Evolutionary conservation across 495 filamentous ascomycete species (phyloP), one percentile per base, ranked within the genome.

Genomic region (Cercophora samala): DNA sequence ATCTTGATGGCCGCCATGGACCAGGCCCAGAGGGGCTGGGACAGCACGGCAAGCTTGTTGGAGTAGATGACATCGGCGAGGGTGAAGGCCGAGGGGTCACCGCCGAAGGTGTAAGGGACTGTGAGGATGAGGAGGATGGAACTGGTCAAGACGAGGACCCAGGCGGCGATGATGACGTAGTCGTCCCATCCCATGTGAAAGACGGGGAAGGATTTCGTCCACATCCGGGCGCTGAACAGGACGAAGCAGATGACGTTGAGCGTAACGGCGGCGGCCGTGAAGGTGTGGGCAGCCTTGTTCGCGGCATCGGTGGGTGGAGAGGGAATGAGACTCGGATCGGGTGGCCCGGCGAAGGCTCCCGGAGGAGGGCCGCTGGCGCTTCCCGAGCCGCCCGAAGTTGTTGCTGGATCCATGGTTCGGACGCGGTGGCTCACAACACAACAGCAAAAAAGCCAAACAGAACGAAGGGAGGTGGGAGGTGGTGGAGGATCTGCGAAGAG

Each of bases 1-100:
- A 70, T 65, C 53, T 70, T 70, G 65, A 67, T 67, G 65, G 60
- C 26, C 5, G 68, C 58, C 68, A 70, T 70, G 58, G 68, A 67
- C 68, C 64, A 67, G 4, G 68, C 68, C 68, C 68, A 70, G 51
- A 70, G 46, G 4, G 68, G 68, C 52, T 70, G 68, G 23, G 68
- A 67, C 17, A 70, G n/a, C 55, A 67, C 29, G 58, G 68, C 68
- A 58, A 61, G 59, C 56, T 63, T 61, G 65, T 70, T 67, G 58
- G 60, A 46, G 53, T 67, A 58, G 29, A 70, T 70, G 29, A 70
- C 68, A 19, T 67, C 65, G 17, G 51, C 22, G 26, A 70, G 56
- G 18, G 58, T 70, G 58, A 67, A 65, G 5, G 24, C 46, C 5
- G 24, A 6, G 24, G 61, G 65, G 62, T 63, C 60, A 51, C 58